Base-by-base conservation (phyloP, 2,329 filamentous ascomycete species). In the Cytospora schulzeri region DNA sequence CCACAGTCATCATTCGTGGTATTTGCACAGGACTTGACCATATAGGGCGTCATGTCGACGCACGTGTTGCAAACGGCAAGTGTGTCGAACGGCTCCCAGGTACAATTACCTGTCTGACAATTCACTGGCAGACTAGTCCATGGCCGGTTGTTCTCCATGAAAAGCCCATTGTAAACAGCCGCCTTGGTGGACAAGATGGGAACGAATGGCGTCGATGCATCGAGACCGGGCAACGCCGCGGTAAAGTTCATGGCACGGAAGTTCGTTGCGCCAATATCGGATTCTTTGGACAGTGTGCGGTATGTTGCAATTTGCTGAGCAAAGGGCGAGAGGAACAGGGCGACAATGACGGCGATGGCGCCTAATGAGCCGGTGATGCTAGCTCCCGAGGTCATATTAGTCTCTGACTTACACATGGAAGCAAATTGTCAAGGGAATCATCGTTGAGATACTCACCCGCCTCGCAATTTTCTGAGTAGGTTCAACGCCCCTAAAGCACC, bases 141-240 rank as follows among this genome's bases (percentile, higher is more conserved):
- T 0, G 72, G 73, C 22, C 73, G 68, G 24, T 70, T 70, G 62
- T 74, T 73, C 60, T 75, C 73, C 14, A 73, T 72, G 45, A 76
- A 76, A 5, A 76, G 70, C 7, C 74, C 74, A 54, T 74, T 73
- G 57, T 76, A 76, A 8, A 76, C 73, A 2, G 73, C 72, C 1
- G 73, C 71, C 57, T 76, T 76, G 53, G 76, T 69, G 2, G 74
- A 71, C 19, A 76, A 63, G 24, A 75, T 71, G 0, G 74, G 74
- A 1, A 76, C 73, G 19, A 73, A 75, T 1, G 71, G 71, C 8
- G 72, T 71, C 64, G 58, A 38, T 7, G 54, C 58, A 54, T 57
- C 65, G 24, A 66, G 45, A 53, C 73, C 70, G 2, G 69, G 70
- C 4, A 75, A 60, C 2, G 73, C 73, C 0, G 70, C 69, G 2